Percentiles rank a stretch among this genome's conserved stretches.
Evolutionary conservation across 2,329 filamentous ascomycete species (phyloP).

Genomic region (Cordyceps fumosorosea): DNA sequence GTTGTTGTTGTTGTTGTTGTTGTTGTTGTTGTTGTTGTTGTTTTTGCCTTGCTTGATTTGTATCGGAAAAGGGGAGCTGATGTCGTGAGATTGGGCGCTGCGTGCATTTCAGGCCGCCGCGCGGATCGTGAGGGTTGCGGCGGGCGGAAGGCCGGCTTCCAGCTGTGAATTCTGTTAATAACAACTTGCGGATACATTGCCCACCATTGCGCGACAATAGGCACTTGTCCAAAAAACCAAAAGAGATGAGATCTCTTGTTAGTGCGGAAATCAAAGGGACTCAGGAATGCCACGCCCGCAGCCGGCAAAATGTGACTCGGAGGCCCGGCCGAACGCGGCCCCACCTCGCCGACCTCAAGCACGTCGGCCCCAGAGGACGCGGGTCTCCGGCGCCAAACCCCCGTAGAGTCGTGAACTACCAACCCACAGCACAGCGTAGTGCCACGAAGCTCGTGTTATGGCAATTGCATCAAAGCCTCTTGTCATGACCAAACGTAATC

Average conservation of each 20-base stretch:
- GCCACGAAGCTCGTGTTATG: no score
- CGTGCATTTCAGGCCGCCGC: not conserved
- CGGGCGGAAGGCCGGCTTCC: not conserved
- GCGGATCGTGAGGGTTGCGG: not conserved
- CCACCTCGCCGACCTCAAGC: not conserved
- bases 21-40: not conserved
- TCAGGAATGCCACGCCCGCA: not conserved
- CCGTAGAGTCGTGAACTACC: no score
- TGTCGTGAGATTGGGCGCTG: not conserved
- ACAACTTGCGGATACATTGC: not conserved
- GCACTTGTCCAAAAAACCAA: not conserved
- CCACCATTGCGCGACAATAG: not conserved
- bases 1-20: not conserved
- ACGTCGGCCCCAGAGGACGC: not conserved
- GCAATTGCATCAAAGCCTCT: not conserved
- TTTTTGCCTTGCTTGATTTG: not conserved
- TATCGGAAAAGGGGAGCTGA: no score
- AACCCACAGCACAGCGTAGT: no score
- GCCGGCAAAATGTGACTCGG: not conserved
- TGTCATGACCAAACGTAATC: not conserved
- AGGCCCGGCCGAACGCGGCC: not conserved
- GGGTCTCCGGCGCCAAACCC: no score
- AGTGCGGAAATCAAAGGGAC: not conserved
- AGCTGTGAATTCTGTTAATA: not conserved
- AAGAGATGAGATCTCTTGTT: not conserved